Evolutionary conservation across 257 asterid species (phyloP), one percentile per base, ranked within the genome.

Genomic region (Avicennia marina): DNA sequence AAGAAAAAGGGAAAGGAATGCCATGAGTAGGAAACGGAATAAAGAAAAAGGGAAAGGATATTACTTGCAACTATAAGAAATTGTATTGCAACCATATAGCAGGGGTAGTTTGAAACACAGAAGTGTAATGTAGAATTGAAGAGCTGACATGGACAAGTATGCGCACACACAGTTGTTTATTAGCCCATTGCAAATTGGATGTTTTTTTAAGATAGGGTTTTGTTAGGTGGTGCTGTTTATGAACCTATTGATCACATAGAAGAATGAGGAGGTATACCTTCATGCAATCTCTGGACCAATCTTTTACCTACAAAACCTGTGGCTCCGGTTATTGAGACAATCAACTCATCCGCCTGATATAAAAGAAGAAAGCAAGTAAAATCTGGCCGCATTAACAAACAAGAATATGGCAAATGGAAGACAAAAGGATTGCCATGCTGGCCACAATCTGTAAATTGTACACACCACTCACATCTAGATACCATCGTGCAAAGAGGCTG

Each of bases 281-380:
- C 66, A 36, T 76, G 88, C 81, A 91, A 80, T 80, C 86, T 83
- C 75, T 76, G 82, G 66, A 91, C 96, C 90, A 91, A 76, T 68
- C 88, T 73, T 86, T 74, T 91, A 43, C 98, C 98, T 48, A 91
- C 72, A 75, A 91, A 91, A 34, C 98, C 96, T 11, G 98, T 91
- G 27, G 95, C 98, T 54, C 98, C 98, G 11, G 96, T 85, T 31
- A 88, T 65, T 11, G 98, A 83, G 66, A 91, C 86, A 36, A 78
- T 75, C 96, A 91, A 85, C 79, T 78, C 79, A 64, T 74, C 79
- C 27, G 22, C 84, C 94, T 84, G 87, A 71, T 24, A 27, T 62
- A 48, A 50, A 44, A 66, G 21, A 26, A 52, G 24, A 12, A 26
- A 3, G 18, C 46, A 56, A 31, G 62, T 41, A 0, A 62, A 51